Evolutionary conservation across 352 stramenopile genomes (phyloP).

Genomic region (Phytopythium montanum): DNA sequence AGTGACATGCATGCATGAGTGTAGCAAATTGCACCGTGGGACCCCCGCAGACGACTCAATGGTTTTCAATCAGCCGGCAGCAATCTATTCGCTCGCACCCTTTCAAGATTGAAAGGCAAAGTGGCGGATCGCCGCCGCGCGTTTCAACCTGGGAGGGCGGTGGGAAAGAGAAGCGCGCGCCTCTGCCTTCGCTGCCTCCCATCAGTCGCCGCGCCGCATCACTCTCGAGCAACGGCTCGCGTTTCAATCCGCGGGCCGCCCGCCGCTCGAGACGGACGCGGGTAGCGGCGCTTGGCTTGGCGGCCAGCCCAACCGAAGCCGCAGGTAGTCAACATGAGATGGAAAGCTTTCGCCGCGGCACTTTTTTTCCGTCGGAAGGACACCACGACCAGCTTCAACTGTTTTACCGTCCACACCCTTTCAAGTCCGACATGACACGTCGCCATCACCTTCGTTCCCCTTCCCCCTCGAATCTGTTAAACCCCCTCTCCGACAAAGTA

Average conservation of each 20-base stretch:
- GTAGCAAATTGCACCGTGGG: neutral
- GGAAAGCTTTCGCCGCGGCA: neutral
- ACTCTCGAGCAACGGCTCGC: neutral
- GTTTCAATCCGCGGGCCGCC: neutral
- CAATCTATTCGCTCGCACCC: neutral
- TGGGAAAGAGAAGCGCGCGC: neutral
- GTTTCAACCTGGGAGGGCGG: neutral
- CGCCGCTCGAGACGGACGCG: neutral
- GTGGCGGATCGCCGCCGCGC: neutral
- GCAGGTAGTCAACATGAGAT: neutral
- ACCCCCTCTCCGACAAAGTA: neutral
- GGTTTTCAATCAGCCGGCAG: too few species aligned
- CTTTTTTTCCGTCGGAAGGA: neutral
- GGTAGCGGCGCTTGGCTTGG: too few species aligned
- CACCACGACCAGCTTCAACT: neutral
- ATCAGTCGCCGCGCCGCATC: neutral
- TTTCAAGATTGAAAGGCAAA: constrained; percentile 6
- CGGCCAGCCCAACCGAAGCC: too few species aligned
- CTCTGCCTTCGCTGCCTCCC: neutral
- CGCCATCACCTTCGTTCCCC: neutral
- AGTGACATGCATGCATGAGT: neutral
- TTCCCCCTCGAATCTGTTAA: neutral
- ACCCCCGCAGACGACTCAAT: neutral
- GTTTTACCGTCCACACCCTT: neutral
- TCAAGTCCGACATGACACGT: neutral